Percentiles rank a stretch among this genome's conserved stretches.
phyloP scores from a whole-genome alignment of 2,329 filamentous ascomycete species.

The Aspergillus unguis region DNA sequence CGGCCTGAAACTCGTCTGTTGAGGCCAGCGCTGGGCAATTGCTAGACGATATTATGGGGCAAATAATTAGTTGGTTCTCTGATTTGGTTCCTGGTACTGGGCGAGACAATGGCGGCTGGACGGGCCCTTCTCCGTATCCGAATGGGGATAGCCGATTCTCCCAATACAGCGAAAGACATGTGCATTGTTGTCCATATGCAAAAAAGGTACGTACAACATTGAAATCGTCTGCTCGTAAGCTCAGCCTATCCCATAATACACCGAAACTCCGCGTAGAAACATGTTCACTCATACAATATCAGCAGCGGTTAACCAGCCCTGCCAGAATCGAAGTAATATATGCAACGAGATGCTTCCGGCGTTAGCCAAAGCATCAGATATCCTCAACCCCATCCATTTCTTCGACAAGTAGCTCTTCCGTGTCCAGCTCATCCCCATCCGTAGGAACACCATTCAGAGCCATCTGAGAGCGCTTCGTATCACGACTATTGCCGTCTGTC shows the following conservation, averaged over 20 bases:
- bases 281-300: background rate
- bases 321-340: background rate
- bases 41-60: conserved; percentile 1
- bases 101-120: conserved; percentile 14
- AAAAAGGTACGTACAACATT: background rate
- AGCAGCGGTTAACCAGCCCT: background rate
- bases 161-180: background rate
- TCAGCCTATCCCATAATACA: background rate
- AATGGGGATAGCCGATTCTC: conserved; percentile 5
- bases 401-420: conserved; percentile 31
- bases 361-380: background rate
- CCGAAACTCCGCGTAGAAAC: conserved; percentile 5
- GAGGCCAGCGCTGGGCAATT: background rate
- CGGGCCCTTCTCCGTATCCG: conserved; percentile 18
- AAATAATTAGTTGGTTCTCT: conserved; percentile 3
- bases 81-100: conserved; percentile 8
- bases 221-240: background rate
- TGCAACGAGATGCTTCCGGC: too few species aligned
- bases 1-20: conserved; percentile 8
- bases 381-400: conserved; percentile 47
- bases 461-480: conserved; percentile 30
- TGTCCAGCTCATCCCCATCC: conserved; percentile 43
- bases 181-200: background rate
- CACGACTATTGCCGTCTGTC: conserved; percentile 40
- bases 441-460: conserved; percentile 24